Conservation (phyloP, 352 stramenopile species). For the Pythium apleroticum region DNA sequence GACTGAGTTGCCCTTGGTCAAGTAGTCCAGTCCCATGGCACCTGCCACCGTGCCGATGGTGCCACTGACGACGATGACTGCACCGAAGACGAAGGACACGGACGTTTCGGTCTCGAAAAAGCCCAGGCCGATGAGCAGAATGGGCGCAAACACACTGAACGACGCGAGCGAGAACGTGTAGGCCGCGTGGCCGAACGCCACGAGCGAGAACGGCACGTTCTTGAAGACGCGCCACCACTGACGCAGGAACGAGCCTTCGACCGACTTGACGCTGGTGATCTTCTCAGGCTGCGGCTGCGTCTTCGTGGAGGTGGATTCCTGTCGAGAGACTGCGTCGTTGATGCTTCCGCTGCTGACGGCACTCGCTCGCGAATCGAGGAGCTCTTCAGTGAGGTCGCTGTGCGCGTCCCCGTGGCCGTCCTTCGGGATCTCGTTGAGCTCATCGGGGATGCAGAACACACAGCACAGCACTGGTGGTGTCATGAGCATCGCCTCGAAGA, state of each 20-base stretch:
- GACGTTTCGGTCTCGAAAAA: slow-evolving; percentile 67
- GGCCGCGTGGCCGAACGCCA: slow-evolving; percentile 66
- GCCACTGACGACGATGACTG: slow-evolving; percentile 54
- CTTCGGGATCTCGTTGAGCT: slow-evolving; percentile 39
- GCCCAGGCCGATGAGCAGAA: slow-evolving; percentile 80
- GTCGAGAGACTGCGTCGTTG: slow-evolving; percentile 9
- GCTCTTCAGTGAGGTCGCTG: slow-evolving; percentile 28
- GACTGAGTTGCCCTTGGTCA: slow-evolving; percentile 39
- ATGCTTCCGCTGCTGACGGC: slow-evolving; percentile 17
- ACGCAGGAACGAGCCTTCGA: slow-evolving; percentile 25
- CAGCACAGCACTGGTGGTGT: slow-evolving; percentile 56
- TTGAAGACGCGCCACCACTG: slow-evolving; percentile 49
- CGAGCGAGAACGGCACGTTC: slow-evolving; percentile 66
- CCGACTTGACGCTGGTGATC: slow-evolving; percentile 15
- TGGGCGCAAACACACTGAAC: slow-evolving; percentile 71
- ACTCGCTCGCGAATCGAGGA: slow-evolving; percentile 1
- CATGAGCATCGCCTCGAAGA: slow-evolving; percentile 81
- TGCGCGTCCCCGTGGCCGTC: slow-evolving; percentile 26
- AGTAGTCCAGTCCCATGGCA: slow-evolving; percentile 52
- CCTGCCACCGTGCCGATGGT: slow-evolving; percentile 81
- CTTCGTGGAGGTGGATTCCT: not conserved
- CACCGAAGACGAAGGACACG: slow-evolving; percentile 77
- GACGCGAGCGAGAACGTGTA: slow-evolving; percentile 78
- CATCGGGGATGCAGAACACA: slow-evolving; percentile 42
- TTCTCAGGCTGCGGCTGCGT: not conserved